Evolutionary conservation across 2,329 filamentous ascomycete species (phyloP).

Genomic region (Trichoderma afroharzianum): DNA sequence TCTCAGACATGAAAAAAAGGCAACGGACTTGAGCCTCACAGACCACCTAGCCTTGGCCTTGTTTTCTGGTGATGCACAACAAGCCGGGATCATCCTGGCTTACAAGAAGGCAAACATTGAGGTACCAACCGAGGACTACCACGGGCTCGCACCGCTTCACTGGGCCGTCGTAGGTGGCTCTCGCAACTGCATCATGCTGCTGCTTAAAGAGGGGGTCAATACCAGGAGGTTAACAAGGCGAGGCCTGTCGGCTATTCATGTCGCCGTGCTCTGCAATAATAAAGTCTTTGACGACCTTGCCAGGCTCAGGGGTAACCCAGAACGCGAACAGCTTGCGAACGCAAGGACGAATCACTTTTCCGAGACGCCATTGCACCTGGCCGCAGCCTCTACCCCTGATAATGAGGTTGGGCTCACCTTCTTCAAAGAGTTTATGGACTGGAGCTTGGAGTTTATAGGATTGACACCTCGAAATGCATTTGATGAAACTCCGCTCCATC

Average conservation of each 20-base stretch:
- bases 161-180: constrained; percentile 12
- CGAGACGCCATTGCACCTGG: constrained; percentile 4
- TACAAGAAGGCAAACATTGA: background rate
- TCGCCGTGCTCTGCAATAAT: constrained; percentile 10
- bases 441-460: background rate
- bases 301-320: background rate
- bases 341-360: background rate
- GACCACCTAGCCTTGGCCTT: constrained; percentile 1
- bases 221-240: background rate
- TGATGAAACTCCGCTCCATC: constrained; percentile 16
- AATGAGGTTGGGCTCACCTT: background rate
- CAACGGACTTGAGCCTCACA: background rate
- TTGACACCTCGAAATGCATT: background rate
- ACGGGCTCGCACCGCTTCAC: constrained; percentile 7
- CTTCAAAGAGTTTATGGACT: background rate
- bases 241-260: background rate
- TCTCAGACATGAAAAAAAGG: background rate
- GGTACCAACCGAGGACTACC: background rate
- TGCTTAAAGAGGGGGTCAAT: background rate
- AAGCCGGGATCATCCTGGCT: background rate
- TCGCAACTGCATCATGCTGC: background rate
- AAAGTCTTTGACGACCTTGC: background rate
- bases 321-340: background rate
- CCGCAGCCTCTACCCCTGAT: constrained; percentile 1
- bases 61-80: background rate